These are phyloP conservation scores for Emydomyces testavorans DNA, from an alignment of 2,329 filamentous ascomycete species.

Conservation along the genomic window DNA sequence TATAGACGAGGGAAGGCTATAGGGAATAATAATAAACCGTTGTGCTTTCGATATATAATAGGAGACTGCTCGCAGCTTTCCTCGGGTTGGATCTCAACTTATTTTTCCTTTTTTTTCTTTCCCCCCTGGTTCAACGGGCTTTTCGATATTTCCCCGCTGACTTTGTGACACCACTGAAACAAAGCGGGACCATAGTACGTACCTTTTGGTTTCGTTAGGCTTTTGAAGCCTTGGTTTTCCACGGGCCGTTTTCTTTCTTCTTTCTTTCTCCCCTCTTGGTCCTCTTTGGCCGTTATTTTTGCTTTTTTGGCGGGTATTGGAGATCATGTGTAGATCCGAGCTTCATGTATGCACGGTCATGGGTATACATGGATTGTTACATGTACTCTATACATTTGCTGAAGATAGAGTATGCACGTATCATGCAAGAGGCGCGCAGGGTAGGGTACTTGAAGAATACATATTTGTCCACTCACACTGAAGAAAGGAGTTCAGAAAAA, in stretches of 20 bases:
- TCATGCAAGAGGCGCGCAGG: constrained; percentile 1
- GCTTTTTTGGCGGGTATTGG: constrained; percentile 8
- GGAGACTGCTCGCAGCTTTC: background rate
- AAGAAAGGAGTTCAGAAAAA: background rate
- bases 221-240: background rate
- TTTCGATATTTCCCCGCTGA: background rate
- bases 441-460: background rate
- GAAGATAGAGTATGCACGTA: background rate
- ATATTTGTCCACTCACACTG: background rate
- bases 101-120: no score
- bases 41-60: background rate
- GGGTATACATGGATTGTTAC: background rate
- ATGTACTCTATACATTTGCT: background rate
- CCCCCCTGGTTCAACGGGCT: no score
- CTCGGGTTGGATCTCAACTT: background rate
- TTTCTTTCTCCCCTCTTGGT: background rate
- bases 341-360: background rate
- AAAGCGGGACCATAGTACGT: constrained; percentile 2
- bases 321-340: background rate
- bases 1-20: background rate
- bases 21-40: background rate
- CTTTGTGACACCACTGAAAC: constrained; percentile 7
- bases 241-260: background rate
- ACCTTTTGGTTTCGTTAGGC: constrained; percentile 1
- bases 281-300: background rate